These are phyloP conservation scores for Aphanomyces stellatus DNA, from an alignment of 352 stramenopile genomes.

Conservation along the genomic window DNA sequence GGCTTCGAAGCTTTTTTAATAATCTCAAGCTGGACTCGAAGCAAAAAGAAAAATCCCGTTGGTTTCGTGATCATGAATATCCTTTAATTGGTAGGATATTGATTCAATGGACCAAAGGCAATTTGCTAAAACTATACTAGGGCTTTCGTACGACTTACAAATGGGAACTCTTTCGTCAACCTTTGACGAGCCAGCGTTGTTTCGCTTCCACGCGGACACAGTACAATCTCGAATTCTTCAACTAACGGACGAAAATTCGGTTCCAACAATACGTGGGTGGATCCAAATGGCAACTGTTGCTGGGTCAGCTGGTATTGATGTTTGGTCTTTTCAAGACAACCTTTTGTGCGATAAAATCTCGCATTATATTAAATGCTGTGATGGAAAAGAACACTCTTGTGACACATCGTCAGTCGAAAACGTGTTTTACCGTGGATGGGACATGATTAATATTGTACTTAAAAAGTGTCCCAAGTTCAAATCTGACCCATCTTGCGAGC, in stretches of 20 bases:
- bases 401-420: no score
- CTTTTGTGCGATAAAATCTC: neutral
- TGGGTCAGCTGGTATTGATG: neutral
- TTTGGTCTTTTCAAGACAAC: slow-evolving; percentile 4
- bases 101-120: neutral
- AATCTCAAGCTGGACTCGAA: slow-evolving; percentile 20
- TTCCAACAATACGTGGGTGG: neutral
- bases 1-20: slow-evolving; percentile 26
- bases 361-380: no score
- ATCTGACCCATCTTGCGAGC: no score
- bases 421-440: neutral
- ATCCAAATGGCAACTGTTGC: neutral
- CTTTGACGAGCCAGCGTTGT: slow-evolving; percentile 30
- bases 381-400: no score
- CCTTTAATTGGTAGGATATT: neutral
- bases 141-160: slow-evolving; percentile 40
- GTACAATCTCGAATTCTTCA: slow-evolving; percentile 25
- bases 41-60: slow-evolving; percentile 25
- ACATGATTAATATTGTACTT: neutral
- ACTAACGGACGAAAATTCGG: neutral
- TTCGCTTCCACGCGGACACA: slow-evolving; percentile 36
- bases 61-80: slow-evolving; percentile 1
- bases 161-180: slow-evolving; percentile 34
- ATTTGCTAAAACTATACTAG: slow-evolving; percentile 28
- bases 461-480: neutral